Percentiles rank a stretch among this genome's conserved stretches.
Evolutionary conservation across 306 rosid species (phyloP).

Genomic region (Myrica gale): DNA sequence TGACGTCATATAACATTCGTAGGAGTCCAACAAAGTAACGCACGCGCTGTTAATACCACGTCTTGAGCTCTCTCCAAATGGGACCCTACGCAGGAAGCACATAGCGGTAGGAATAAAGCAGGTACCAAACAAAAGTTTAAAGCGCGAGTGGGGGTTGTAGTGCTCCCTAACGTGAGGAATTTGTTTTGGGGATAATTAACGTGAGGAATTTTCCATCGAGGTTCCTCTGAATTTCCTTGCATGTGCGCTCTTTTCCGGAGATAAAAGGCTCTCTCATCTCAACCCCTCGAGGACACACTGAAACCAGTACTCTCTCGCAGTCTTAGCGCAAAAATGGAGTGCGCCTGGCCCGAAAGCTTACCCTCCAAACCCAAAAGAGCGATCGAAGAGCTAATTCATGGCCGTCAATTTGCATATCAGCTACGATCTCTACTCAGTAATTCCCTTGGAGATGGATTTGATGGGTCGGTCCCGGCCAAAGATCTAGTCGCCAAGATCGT

Average conservation of each 20-base stretch:
- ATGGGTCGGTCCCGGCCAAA: conserved; percentile 19
- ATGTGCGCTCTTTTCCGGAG: background rate
- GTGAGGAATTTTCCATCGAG: conserved; percentile 35
- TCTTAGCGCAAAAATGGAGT: background rate
- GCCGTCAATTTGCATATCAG: conserved; percentile 33
- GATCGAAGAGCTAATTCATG: conserved; percentile 41
- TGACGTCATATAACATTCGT: background rate
- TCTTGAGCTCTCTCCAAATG: background rate
- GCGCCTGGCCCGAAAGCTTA: conserved; percentile 15
- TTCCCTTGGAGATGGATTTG: background rate
- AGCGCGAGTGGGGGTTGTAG: background rate
- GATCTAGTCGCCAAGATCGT: conserved; percentile 35
- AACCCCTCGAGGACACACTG: background rate
- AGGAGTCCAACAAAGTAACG: background rate
- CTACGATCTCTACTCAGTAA: conserved; percentile 29
- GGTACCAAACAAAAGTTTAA: background rate
- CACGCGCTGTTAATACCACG: background rate
- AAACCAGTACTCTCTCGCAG: no score
- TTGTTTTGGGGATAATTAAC: no score
- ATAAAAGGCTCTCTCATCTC: background rate
- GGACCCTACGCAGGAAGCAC: no score
- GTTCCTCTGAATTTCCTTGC: conserved; percentile 33
- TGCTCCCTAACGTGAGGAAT: background rate
- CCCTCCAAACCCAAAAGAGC: conserved; percentile 9
- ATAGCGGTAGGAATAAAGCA: background rate